Base-by-base conservation (phyloP, 73 alveolate genomes). In the Stentor coeruleus region DNA sequence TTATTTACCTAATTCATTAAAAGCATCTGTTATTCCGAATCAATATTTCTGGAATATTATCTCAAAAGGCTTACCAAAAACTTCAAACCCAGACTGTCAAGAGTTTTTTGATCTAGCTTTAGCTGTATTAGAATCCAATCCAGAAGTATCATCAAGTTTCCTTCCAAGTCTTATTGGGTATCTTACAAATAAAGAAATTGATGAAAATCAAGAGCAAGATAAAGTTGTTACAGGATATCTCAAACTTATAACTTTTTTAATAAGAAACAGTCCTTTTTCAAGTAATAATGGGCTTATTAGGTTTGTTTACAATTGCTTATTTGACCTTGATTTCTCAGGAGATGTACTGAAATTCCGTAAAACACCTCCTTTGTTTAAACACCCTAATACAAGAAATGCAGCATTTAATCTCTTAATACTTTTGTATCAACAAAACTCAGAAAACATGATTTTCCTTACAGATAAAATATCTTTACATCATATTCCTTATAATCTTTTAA, bases 401-500 rank as follows among this genome's bases (percentile, higher is more conserved):
- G 66, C 66, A 6, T 49, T 49, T 11, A 49, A 20, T 11, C 66
- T 49, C 20, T 49, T 49, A 49, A 49, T 6, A 6, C 66, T 49
- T 49, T 20, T 49, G 6, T 49, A 11, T 11, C 66, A 49, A 20
- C 33, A 39, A 26, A 14, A 36, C 39, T 38, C 77, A n/a, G 83
- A 31, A 36, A 38, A 75, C 26, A 75, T 36, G 14, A 31, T 20
- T 2, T 14, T 39, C 26, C 20, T 36, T 1, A 37, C 58, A 2
- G 28, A 20, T 15, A 35, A 66, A 15, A 20, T 14, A 1, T 36
- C 38, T 2, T 66, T 6, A 75, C 11, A 38, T 14, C 72, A 14
- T 20, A 20, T 35, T 40, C 20, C 14, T 3, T 20, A 15, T 33
- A 75, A 66, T 14, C 6, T 14, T 2, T 92, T 87, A 82, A 87